phyloP scores from a whole-genome alignment of 1,284 basidiomycete species.

The Coniferiporia sulphurascens region DNA sequence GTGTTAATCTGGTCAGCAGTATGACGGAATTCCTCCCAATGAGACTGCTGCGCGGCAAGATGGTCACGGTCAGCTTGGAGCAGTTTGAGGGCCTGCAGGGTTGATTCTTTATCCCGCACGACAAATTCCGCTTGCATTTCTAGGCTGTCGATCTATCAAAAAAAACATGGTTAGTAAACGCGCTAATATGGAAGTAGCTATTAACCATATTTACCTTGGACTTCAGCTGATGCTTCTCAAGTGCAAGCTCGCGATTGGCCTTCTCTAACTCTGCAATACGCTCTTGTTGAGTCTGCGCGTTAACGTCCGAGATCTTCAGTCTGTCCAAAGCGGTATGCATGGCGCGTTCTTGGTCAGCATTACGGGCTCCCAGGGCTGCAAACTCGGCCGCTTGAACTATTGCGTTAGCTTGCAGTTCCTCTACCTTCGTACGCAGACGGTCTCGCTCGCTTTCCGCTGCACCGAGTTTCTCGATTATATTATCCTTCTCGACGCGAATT shows the following conservation, averaged over 20 bases:
- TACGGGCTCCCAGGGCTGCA: conserved; percentile 47
- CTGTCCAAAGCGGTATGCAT: conserved; percentile 62
- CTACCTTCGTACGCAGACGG: conserved; percentile 45
- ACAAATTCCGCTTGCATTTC: conserved; percentile 52
- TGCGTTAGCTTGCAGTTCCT: conserved; percentile 45
- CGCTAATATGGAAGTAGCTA: conserved; percentile 5
- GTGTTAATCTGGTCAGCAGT: conserved; percentile 65
- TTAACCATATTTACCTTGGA: conserved; percentile 44
- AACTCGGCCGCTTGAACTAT: conserved; percentile 43
- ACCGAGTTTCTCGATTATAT: conserved; percentile 53
- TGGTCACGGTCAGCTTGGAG: conserved; percentile 59
- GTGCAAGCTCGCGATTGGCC: conserved; percentile 42
- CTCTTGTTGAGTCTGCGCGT: conserved; percentile 51
- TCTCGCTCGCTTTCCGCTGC: conserved; percentile 63
- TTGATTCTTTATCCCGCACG: conserved; percentile 56
- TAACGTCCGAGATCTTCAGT: conserved; percentile 65
- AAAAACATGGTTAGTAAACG: conserved; percentile 5
- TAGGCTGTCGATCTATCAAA: conserved; percentile 51
- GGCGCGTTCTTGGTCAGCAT: conserved; percentile 61
- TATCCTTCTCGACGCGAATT: conserved; percentile 76
- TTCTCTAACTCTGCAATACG: conserved; percentile 60
- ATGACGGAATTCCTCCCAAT: conserved; percentile 67
- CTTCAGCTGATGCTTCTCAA: conserved; percentile 52
- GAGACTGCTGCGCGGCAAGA: conserved; percentile 52
- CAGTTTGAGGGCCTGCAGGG: conserved; percentile 41